Evolutionary conservation across 805 yeast species (phyloP), one percentile per base, ranked within the genome.

Genomic region (Nakazawaea holstii): DNA sequence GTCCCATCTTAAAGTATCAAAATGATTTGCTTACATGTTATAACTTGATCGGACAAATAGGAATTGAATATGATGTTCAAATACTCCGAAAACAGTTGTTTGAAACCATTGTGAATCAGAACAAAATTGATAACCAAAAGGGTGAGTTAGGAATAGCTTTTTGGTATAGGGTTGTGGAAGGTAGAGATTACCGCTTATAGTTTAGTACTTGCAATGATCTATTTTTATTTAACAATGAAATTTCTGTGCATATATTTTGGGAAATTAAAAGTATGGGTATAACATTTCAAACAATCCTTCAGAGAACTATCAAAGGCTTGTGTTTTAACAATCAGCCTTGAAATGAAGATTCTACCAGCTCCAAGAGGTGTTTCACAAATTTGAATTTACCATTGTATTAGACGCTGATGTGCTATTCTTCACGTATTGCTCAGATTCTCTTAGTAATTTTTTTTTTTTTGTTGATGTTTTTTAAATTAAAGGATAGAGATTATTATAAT

Each of bases 51-150:
- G 61, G 64, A 37, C 49, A 49, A 0, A 40, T 50, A 1, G 24
- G 41, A 7, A 51, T 55, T 29, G 35, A 29, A 2, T 53, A 52
- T 27, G 86, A 81, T 53, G 57, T 15, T 7, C 10, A 28, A 4
- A 8, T 20, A 5, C 64, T 82, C 45, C 57, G 64, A 10, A 65
- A 61, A 13, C 59, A 60, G 39, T 55, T 80, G 41, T 82, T 87
- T 84, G 72, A 69, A 36, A 64, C 73, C 27, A 59, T 84, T 9
- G 46, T 65, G 5, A 51, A 53, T 3, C 72, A 83, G 41, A 84
- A 79, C 53, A 81, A 77, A 49, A 66, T 77, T 46, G 84, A 79
- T 53, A 64, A 79, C 47, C 79, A 78, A 52, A 68, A 83, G 52
- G 74, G 80, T 5, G 76, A 73, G 38, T 46, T 77, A 36, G 86